Evolutionary conservation across 2,329 filamentous ascomycete genomes (phyloP), one percentile per base, ranked within the genome.

Genomic region (Dothiorella sarmentorum): DNA sequence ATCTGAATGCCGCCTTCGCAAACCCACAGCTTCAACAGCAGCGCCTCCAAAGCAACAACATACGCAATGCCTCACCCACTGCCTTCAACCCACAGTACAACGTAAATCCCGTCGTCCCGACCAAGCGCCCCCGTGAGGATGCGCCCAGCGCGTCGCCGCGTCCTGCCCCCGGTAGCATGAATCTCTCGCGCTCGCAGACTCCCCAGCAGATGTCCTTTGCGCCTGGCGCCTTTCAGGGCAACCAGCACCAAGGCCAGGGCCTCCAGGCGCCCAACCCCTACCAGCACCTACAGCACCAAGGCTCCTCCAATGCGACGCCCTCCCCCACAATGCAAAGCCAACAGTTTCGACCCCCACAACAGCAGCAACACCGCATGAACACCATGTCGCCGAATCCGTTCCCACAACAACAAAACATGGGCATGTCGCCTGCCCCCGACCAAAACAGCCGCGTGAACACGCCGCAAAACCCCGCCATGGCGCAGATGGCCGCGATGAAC

Each of bases 361-460:
- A 87, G 37, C 89, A 91, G 70, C 81, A 71, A 13, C 74, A 76
- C 63, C 67, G 91, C 68, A 90, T 97, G 73, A 88, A 91, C 64
- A 97, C 93, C 44, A 88, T 91, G 42, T 97, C 94, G 29, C 93
- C 94, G 3, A 93, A 94, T 73, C 90, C 91, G 1, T 96, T 95
- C 71, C 92, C 89, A 1, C 89, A 89, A 15, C 82, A 83, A 29
- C 87, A 88, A 65, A 88, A 89, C 68, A 89, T 90, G 66, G 82
- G 80, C 68, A 82, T 87, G 61, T 94, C 90, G 2, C 89, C 90
- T 10, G 84, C 88, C 15, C 88, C 89, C 22, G 89, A 94, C 42
- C 58, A 56, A 29, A 63, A 60, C 40, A 61, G 85, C 66, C 76
- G 81, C 59, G 80, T 82, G 31, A 80, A 80, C 59, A 91, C 89